Evolutionary conservation across 352 stramenopile species (phyloP), one percentile per base, ranked within the genome.

Genomic region (Phytophthora citricola): DNA sequence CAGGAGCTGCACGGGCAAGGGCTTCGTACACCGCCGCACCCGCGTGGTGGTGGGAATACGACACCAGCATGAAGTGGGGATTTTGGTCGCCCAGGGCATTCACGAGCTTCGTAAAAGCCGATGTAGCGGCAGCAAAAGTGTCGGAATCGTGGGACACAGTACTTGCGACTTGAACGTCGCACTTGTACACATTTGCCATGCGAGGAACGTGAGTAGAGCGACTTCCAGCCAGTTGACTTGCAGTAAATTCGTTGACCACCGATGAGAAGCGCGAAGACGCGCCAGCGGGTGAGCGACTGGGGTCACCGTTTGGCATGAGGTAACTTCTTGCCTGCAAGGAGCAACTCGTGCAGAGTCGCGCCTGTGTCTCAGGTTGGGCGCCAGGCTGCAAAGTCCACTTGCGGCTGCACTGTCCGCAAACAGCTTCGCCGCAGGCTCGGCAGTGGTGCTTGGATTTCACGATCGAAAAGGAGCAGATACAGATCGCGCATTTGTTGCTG

Each of bases 301-400:
- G 8, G 14, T 82, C 71, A 17, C 66, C 70, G 44, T 71, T 74
- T 5, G 71, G 45, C 53, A 78, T 76, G 9, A 91, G 46, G 29
- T 83, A 83, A 49, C 83, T 92, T 41, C 87, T 61, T 29, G 87
- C 85, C 29, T 90, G 79, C 10, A 95, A 69, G 29, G 87, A 95
- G 54, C 87, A 95, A 15, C 77, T 89, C 24, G 87, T 95, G 38
- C 87, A 95, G 14, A 95, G 69, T 44, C 87, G 80, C 9, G 85
- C 87, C n/a, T 89, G 79, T n/a, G 80, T 81, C 52, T 85, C 83
- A 44, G 71, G 39, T 66, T 80, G 53, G 4, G 79, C 69, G 8
- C 85, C 84, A 14, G 85, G 85, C 56, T 92, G 85, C 29, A 95
- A 76, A 41, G 84, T 79, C 87, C 87, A 95, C 63, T 91, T 89